These are phyloP conservation scores for Gaeumannomyces sp. DNA, from an alignment of 2,329 filamentous ascomycete species.

Conservation along the genomic window DNA sequence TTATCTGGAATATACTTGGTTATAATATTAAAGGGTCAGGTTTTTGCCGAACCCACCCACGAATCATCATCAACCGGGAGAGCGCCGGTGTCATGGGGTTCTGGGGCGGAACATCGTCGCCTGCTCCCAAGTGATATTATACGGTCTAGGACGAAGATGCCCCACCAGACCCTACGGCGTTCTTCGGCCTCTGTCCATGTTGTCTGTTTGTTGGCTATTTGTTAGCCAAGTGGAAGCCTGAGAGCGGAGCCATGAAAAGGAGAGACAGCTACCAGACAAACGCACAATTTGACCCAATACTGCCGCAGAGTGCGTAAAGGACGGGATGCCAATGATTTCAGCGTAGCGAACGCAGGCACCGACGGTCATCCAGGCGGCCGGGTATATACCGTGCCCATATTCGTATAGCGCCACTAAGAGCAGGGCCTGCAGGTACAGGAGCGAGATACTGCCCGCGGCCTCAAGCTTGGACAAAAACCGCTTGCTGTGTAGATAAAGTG, in stretches of 20 bases:
- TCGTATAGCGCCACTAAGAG: conserved; percentile 42
- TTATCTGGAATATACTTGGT: no score
- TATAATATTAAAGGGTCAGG: no score
- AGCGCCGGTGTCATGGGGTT: conserved; percentile 18
- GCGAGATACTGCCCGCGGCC: conserved; percentile 32
- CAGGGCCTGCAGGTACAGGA: conserved; percentile 38
- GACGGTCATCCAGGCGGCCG: conserved; percentile 42
- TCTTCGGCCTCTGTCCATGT: conserved; percentile 44
- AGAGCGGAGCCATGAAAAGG: no score
- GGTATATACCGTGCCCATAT: conserved; percentile 42
- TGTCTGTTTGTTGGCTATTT: conserved; percentile 18
- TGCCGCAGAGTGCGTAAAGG: conserved; percentile 26
- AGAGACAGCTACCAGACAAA: no score
- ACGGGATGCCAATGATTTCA: conserved; percentile 37
- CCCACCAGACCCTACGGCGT: conserved; percentile 41
- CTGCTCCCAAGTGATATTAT: conserved; percentile 23
- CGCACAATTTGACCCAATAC: conserved; percentile 31
- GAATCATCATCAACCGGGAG: conserved; percentile 32
- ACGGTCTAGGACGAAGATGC: conserved; percentile 38
- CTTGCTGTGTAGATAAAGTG: conserved; percentile 37
- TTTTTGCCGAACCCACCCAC: conserved; percentile 27
- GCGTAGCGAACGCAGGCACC: conserved; percentile 38
- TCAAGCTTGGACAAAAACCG: conserved; percentile 35
- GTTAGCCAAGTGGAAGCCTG: no score
- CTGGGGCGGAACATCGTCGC: conserved; percentile 17